phyloP scores from a whole-genome alignment of 139 green algal genomes.

The Chlorella sp. region DNA sequence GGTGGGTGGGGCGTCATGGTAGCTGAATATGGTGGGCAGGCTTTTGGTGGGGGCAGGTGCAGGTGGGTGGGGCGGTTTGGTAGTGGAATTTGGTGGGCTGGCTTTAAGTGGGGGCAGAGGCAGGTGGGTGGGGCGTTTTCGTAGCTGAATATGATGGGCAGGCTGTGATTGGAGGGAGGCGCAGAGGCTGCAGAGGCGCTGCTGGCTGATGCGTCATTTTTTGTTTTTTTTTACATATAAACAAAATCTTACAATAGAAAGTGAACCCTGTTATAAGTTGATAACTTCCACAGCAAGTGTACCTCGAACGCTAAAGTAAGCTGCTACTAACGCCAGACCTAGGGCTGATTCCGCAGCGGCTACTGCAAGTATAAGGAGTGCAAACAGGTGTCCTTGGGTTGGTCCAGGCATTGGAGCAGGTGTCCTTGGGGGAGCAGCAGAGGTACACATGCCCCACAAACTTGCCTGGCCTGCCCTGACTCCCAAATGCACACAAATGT shows the following conservation, averaged over 20 bases:
- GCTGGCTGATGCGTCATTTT: background rate
- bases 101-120: no score
- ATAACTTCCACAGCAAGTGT: slow-evolving; percentile 72
- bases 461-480: no score
- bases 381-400: slow-evolving; percentile 65
- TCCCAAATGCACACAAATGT: no score
- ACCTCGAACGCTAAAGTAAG: slow-evolving; percentile 67
- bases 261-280: slow-evolving; percentile 64
- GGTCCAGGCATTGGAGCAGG: background rate
- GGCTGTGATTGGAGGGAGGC: background rate
- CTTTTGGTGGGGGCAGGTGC: background rate
- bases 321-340: slow-evolving; percentile 61
- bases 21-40: no score
- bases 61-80: no score
- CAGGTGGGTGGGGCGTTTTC: background rate
- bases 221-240: slow-evolving; percentile 24
- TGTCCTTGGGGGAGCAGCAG: no score
- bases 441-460: no score
- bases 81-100: no score
- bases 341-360: slow-evolving; percentile 69
- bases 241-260: background rate
- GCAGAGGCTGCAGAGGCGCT: no score
- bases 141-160: background rate
- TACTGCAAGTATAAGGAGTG: slow-evolving; percentile 66
- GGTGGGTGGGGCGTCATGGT: no score